phyloP scores from a whole-genome alignment of 257 asterid genomes.

The Plectranthus barbatus region DNA sequence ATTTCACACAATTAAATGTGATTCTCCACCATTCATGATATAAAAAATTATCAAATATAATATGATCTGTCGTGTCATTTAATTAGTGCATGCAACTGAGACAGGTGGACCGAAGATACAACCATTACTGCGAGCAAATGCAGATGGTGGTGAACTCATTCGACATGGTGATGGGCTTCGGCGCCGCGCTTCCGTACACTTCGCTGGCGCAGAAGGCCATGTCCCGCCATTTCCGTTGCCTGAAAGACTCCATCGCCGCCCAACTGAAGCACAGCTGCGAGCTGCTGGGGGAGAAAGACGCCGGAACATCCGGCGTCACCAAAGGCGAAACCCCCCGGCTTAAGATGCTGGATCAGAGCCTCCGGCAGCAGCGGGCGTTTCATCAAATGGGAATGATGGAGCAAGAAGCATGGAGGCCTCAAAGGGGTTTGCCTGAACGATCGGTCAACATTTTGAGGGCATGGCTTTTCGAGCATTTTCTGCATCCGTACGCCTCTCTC shows the following conservation, averaged over 20 bases:
- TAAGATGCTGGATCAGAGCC: conserved; percentile 68
- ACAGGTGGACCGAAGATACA: conserved; percentile 93
- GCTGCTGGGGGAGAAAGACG: conserved; percentile 74
- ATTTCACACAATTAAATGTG: conserved; percentile 8
- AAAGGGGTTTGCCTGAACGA: conserved; percentile 86
- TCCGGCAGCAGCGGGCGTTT: conserved; percentile 77
- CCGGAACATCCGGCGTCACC: conserved; percentile 60
- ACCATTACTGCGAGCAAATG: conserved; percentile 94
- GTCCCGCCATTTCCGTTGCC: conserved; percentile 91
- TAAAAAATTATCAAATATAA: too few species aligned
- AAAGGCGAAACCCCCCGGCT: conserved; percentile 95
- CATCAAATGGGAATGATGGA: conserved; percentile 98
- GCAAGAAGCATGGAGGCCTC: conserved; percentile 99
- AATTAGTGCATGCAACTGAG: not conserved
- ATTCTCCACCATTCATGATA: not conserved
- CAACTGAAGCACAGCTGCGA: conserved; percentile 74
- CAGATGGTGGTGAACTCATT: conserved; percentile 96
- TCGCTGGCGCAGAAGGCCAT: conserved; percentile 82
- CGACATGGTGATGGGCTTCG: conserved; percentile 93
- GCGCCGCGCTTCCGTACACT: conserved; percentile 92
- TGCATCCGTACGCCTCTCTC: conserved; percentile 72
- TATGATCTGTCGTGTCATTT: too few species aligned
- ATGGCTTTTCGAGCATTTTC: conserved; percentile 97
- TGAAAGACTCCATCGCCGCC: conserved; percentile 71
- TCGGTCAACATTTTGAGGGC: conserved; percentile 89